Conservation (phyloP, 768 basidiomycete genomes). For the Rhodotorula babjevae region DNA sequence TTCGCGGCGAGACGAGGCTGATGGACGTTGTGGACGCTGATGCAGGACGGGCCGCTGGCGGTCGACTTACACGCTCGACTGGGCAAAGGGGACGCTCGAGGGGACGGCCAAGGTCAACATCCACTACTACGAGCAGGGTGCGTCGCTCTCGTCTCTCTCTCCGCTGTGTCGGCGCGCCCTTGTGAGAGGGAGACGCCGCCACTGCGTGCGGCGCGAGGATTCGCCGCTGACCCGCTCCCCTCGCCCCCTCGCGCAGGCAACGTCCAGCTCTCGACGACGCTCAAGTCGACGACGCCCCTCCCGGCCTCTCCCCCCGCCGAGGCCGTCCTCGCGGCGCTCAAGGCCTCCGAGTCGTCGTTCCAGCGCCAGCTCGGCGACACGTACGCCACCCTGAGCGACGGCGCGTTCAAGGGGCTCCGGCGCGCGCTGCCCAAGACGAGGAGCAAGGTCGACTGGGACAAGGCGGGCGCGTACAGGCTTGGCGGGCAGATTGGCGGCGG, state of each 20-base stretch:
- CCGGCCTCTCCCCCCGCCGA: constrained; percentile 56
- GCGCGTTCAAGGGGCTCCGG: constrained; percentile 84
- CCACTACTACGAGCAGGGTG: constrained; percentile 94
- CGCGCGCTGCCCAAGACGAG: constrained; percentile 86
- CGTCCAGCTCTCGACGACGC: constrained; percentile 83
- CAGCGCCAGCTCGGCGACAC: constrained; percentile 73
- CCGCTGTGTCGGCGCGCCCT: too few relatives aligned
- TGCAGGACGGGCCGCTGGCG: constrained; percentile 91
- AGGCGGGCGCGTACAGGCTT: constrained; percentile 52
- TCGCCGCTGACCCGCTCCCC: background rate
- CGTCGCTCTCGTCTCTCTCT: background rate
- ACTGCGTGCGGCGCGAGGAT: too few relatives aligned
- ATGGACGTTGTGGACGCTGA: background rate
- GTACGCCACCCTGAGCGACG: constrained; percentile 85
- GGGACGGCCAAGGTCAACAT: constrained; percentile 77
- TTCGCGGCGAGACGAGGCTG: background rate
- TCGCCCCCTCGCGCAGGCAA: constrained; percentile 46
- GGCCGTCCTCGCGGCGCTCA: constrained; percentile 67
- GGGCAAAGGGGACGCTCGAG: constrained; percentile 53
- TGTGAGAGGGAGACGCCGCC: too few relatives aligned
- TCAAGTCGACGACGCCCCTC: constrained; percentile 56
- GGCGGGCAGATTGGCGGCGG: constrained; percentile 13
- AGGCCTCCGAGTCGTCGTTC: constrained; percentile 75
- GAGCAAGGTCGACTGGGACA: constrained; percentile 95
- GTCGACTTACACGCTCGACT: constrained; percentile 72